A percentile compares a stretch with the other conserved stretches of the same genome.
Evolutionary conservation across 108 stramenopile genomes (phyloP).

Genomic region (Skeletonema marinoi): DNA sequence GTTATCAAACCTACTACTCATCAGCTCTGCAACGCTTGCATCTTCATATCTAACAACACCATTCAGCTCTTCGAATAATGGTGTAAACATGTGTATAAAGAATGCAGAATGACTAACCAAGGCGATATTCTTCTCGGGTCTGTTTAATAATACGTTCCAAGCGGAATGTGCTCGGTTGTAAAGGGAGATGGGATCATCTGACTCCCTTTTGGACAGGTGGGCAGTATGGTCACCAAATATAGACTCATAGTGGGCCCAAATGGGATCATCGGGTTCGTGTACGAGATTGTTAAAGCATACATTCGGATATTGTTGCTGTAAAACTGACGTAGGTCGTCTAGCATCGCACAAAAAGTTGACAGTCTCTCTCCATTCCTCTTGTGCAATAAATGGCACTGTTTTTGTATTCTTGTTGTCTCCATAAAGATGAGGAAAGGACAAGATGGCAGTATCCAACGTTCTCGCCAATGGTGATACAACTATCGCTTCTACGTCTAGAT

Average conservation of each 20-base stretch:
- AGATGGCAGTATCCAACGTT: slow-evolving; percentile 44
- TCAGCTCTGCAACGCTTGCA: slow-evolving; percentile 31
- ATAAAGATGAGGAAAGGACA: slow-evolving; percentile 38
- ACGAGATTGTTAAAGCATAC: slow-evolving; percentile 22
- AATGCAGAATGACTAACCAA: slow-evolving; percentile 52
- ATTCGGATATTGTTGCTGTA: slow-evolving; percentile 24
- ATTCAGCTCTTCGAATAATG: slow-evolving; percentile 40
- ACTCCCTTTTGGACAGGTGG: slow-evolving; percentile 29
- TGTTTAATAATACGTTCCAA: slow-evolving; percentile 27
- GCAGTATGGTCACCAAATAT: slow-evolving; percentile 18
- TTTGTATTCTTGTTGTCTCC: background rate
- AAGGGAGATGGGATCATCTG: slow-evolving; percentile 27
- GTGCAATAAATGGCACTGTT: slow-evolving; percentile 39
- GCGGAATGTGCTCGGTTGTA: slow-evolving; percentile 35
- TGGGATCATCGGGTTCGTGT: slow-evolving; percentile 31
- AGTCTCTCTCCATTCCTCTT: slow-evolving; percentile 56
- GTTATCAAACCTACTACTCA: slow-evolving; percentile 39
- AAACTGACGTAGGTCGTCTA: slow-evolving; percentile 14
- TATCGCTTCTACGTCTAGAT: slow-evolving; percentile 39
- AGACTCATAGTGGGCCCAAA: slow-evolving; percentile 44
- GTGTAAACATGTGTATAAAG: slow-evolving; percentile 55
- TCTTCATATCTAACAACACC: slow-evolving; percentile 46
- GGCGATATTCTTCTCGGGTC: slow-evolving; percentile 42
- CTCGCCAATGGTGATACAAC: slow-evolving; percentile 50
- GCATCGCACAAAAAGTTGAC: slow-evolving; percentile 49